Evolutionary conservation across 2,329 filamentous ascomycete species (phyloP).

Genomic region (Cladosporium sp.): DNA sequence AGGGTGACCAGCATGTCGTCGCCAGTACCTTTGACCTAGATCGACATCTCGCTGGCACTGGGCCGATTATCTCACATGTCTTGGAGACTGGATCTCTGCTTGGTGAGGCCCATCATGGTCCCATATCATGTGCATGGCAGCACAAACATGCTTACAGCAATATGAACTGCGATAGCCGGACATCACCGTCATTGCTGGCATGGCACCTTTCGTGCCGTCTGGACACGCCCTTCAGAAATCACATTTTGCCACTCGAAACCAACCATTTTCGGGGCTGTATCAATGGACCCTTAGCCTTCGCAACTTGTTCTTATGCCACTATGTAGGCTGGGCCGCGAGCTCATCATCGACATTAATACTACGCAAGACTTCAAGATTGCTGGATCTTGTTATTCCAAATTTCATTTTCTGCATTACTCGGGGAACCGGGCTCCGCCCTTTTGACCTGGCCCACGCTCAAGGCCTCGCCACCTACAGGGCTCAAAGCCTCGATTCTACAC

Average conservation of each 20-base stretch:
- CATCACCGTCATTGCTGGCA: background rate
- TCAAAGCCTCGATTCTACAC: background rate
- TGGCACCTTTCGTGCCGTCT: background rate
- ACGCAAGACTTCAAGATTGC: background rate
- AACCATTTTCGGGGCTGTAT: background rate
- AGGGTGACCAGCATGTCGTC: background rate
- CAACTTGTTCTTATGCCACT: background rate
- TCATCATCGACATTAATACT: background rate
- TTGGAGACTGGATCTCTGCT: background rate
- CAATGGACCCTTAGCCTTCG: background rate
- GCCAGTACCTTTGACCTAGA: background rate
- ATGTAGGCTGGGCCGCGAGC: background rate
- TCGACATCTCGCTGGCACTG: background rate
- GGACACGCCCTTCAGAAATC: background rate
- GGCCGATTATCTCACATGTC: background rate
- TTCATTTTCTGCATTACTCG: background rate
- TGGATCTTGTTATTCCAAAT: background rate
- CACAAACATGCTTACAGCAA: background rate
- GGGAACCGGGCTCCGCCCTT: constrained; percentile 6
- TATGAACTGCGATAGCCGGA: background rate
- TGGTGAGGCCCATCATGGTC: background rate
- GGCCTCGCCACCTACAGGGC: constrained; percentile 4
- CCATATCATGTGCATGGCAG: background rate
- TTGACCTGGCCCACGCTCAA: background rate
- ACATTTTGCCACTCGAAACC: background rate